Percentiles rank a stretch among this genome's conserved stretches.
Conservation (phyloP, 2,329 filamentous ascomycete species). For the Ophidiomyces ophidiicola region DNA sequence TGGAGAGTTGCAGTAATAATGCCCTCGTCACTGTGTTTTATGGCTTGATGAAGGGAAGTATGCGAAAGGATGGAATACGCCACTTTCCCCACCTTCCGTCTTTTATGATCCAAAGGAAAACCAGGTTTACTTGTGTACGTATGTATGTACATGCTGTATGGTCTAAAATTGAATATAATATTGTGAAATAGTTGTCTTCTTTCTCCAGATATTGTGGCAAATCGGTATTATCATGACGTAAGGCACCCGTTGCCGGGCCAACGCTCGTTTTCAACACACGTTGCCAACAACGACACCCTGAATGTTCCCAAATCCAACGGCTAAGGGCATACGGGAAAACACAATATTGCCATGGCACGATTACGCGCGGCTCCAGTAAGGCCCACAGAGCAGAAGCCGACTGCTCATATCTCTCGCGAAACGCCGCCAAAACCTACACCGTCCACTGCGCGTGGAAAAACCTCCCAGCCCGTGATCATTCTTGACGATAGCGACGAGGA, state of each 20-base stretch:
- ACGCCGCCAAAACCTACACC: not conserved
- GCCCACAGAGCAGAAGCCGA: not conserved
- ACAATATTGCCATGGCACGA: slow-evolving; percentile 3
- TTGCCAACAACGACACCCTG: not conserved
- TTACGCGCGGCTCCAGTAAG: slow-evolving; percentile 5
- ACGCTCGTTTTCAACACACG: slow-evolving; percentile 13
- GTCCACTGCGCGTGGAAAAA: not conserved
- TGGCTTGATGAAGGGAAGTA: too few relatives aligned
- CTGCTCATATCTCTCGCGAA: not conserved
- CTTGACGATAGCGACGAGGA: slow-evolving; percentile 3
- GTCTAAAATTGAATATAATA: too few relatives aligned
- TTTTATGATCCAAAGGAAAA: too few relatives aligned
- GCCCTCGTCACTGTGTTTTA: too few relatives aligned
- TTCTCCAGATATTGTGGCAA: not conserved
- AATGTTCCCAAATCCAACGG: too few relatives aligned
- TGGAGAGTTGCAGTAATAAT: too few relatives aligned
- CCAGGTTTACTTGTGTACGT: too few relatives aligned
- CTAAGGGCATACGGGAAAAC: not conserved
- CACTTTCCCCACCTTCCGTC: too few relatives aligned
- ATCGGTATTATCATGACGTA: not conserved
- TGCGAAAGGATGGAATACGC: too few relatives aligned
- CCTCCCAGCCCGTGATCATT: not conserved
- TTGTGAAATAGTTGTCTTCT: too few relatives aligned
- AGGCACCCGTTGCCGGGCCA: slow-evolving; percentile 5
- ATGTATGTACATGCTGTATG: too few relatives aligned